Evolutionary conservation across 2,329 filamentous ascomycete species (phyloP).

Genomic region (Pseudocercospora macadamiae): DNA sequence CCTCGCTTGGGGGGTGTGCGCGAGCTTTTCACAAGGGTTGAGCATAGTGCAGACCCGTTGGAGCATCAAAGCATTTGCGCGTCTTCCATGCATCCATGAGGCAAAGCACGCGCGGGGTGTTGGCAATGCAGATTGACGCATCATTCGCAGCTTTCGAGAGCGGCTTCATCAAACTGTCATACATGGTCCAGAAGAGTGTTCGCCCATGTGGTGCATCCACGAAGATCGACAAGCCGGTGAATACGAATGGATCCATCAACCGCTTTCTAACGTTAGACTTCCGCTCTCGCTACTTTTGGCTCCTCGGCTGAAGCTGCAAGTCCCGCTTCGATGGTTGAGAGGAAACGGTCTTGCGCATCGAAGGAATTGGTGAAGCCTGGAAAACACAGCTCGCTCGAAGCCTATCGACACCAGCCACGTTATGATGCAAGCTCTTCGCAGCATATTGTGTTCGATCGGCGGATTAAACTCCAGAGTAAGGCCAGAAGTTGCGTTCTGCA

Average conservation of each 20-base stretch:
- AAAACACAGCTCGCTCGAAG: background rate
- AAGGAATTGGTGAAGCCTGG: background rate
- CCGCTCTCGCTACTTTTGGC: background rate
- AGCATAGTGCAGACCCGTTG: background rate
- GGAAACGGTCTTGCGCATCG: slow-evolving; percentile 1
- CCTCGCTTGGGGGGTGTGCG: background rate
- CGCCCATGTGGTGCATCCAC: background rate
- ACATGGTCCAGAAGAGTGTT: background rate
- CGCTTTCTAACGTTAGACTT: slow-evolving; percentile 1
- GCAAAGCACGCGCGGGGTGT: background rate
- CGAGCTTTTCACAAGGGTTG: background rate
- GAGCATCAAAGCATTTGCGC: background rate
- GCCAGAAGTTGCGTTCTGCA: background rate
- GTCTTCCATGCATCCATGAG: background rate
- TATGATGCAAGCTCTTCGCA: slow-evolving; percentile 7
- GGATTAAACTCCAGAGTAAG: too few relatives aligned
- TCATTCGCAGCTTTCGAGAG: background rate
- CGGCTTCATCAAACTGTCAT: too few relatives aligned
- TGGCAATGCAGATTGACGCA: background rate
- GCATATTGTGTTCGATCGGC: background rate
- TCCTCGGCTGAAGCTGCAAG: slow-evolving; percentile 1
- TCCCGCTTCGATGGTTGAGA: background rate
- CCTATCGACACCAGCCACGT: slow-evolving; percentile 14
- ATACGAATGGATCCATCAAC: slow-evolving; percentile 1
- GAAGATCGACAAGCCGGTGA: slow-evolving; percentile 6